A percentile compares a stretch with the other conserved stretches of the same genome.
phyloP scores from a whole-genome alignment of 257 asterid species.

The Ilex aquifolium region DNA sequence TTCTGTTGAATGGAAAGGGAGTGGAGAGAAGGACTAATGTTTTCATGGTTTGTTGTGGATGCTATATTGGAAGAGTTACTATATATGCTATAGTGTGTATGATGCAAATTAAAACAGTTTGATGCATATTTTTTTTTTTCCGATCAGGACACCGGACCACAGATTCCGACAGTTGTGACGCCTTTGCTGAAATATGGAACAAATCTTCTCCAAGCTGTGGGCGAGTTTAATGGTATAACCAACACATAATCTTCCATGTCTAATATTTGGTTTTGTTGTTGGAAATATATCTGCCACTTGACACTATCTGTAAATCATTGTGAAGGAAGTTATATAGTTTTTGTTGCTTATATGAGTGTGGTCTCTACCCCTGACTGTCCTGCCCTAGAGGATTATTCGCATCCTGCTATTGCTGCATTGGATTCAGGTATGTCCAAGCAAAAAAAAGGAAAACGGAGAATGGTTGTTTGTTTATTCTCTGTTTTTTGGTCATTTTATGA shows the following conservation, averaged over 20 bases:
- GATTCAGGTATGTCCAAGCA: conserved; percentile 60
- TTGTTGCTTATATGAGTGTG: conserved; percentile 64
- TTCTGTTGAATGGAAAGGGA: conserved; percentile 78
- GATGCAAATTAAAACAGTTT: no score
- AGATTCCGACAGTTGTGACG: conserved; percentile 61
- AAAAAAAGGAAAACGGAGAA: neutral
- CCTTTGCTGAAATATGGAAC: conserved; percentile 69
- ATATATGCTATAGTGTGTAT: no score
- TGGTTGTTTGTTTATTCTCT: neutral
- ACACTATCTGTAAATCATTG: conserved; percentile 18
- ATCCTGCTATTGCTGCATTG: conserved; percentile 43
- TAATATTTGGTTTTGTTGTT: conserved; percentile 9
- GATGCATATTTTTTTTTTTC: conserved; percentile 11
- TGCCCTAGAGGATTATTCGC: conserved; percentile 60
- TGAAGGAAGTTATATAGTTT: conserved; percentile 69
- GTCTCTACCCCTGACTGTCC: conserved; percentile 36
- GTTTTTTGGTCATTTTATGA: neutral
- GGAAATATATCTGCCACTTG: conserved; percentile 13
- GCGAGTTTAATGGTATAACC: conserved; percentile 72
- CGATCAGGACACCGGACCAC: conserved; percentile 80
- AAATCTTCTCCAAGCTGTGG: conserved; percentile 89
- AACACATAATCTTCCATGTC: conserved; percentile 7
- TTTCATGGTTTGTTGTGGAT: conserved; percentile 42
- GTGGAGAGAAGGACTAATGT: conserved; percentile 59
- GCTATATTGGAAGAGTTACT: neutral